These are phyloP conservation scores for Alternaria triticimaculans DNA, from an alignment of 2,329 filamentous ascomycete species.

Conservation along the genomic window DNA sequence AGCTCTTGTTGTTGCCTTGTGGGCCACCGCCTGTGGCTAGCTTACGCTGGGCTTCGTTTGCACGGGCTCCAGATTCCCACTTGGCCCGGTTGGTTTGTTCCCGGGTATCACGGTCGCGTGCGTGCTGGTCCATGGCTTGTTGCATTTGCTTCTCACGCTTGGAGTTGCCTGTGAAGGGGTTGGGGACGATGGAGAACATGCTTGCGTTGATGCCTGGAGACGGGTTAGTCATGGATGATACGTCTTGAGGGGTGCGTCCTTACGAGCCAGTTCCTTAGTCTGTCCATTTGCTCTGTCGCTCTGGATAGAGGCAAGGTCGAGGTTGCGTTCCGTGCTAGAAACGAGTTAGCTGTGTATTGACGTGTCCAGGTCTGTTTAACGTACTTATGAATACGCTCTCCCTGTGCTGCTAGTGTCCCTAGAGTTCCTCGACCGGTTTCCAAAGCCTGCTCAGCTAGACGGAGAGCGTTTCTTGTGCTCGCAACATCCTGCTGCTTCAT, in stretches of 20 bases:
- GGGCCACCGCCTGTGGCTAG: conserved; percentile 18
- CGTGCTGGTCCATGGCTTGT: conserved; percentile 69
- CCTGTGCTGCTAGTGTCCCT: conserved; percentile 40
- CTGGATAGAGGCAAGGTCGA: conserved; percentile 80
- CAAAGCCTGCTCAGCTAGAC: conserved; percentile 70
- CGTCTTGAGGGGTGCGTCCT: background rate
- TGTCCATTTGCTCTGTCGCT: conserved; percentile 81
- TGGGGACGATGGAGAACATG: conserved; percentile 81
- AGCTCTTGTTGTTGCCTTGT: conserved; percentile 19
- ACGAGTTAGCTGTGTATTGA: conserved; percentile 38
- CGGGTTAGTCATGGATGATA: background rate
- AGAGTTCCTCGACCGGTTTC: conserved; percentile 66
- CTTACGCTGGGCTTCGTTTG: conserved; percentile 28
- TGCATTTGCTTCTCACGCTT: conserved; percentile 64
- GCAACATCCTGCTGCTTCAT: conserved; percentile 76
- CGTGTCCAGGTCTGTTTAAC: background rate
- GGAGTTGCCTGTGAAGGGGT: conserved; percentile 66
- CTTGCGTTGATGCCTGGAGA: conserved; percentile 71
- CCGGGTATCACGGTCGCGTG: conserved; percentile 61
- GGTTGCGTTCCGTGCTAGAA: conserved; percentile 67
- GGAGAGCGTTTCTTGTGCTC: conserved; percentile 69
- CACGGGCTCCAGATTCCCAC: conserved; percentile 40
- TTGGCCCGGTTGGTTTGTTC: conserved; percentile 64
- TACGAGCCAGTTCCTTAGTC: conserved; percentile 77
- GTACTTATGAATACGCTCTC: conserved; percentile 46